Evolutionary conservation across 2,329 filamentous ascomycete species (phyloP).

Genomic region (Aspergillus latus): DNA sequence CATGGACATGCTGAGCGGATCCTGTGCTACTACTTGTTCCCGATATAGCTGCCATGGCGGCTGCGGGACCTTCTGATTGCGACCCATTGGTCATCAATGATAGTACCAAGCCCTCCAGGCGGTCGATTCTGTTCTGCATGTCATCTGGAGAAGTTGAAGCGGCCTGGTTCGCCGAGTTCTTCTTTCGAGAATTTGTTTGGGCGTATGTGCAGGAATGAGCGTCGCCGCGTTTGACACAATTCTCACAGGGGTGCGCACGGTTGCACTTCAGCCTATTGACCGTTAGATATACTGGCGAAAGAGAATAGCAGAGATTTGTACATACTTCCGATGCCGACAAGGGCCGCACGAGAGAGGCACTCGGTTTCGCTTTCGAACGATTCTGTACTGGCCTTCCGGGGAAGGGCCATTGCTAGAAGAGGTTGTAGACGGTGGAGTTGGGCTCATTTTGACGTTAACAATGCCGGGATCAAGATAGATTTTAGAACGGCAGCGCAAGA

Average conservation of each 20-base stretch:
- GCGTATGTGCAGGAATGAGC: slow-evolving; percentile 83
- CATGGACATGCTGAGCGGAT: slow-evolving; percentile 39
- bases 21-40: slow-evolving; percentile 38
- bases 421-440: slow-evolving; percentile 56
- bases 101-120: slow-evolving; percentile 85
- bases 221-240: slow-evolving; percentile 86
- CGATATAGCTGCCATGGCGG: slow-evolving; percentile 60
- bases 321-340: slow-evolving; percentile 87
- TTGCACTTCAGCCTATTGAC: slow-evolving; percentile 78
- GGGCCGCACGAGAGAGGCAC: slow-evolving; percentile 89
- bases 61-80: slow-evolving; percentile 58
- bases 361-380: slow-evolving; percentile 88
- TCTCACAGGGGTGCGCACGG: slow-evolving; percentile 84
- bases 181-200: slow-evolving; percentile 66
- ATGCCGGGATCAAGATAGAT: not conserved
- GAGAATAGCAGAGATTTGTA: slow-evolving; percentile 20
- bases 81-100: slow-evolving; percentile 89
- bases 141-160: slow-evolving; percentile 73
- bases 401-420: slow-evolving; percentile 74
- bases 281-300: slow-evolving; percentile 14
- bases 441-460: slow-evolving; percentile 33
- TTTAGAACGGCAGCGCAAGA: not conserved
- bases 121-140: slow-evolving; percentile 98
- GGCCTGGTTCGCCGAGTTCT: slow-evolving; percentile 58
- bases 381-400: slow-evolving; percentile 80